These are phyloP conservation scores for Populus hybrid DNA, from an alignment of 441 rosid genomes.

Conservation along the genomic window DNA sequence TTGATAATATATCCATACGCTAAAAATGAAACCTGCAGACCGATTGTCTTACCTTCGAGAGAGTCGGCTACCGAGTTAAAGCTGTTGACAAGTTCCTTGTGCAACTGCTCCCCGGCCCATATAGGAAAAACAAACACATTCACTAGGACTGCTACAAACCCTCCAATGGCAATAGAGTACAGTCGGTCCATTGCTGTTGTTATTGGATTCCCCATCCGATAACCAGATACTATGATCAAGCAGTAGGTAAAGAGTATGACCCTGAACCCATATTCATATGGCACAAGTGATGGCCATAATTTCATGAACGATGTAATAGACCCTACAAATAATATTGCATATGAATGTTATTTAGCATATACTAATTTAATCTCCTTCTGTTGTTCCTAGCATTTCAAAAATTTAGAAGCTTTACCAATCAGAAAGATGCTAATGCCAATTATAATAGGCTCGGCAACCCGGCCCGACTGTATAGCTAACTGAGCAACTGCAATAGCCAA, in stretches of 20 bases:
- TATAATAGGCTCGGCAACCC: slow-evolving; percentile 52
- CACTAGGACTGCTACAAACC: slow-evolving; percentile 56
- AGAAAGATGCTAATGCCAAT: slow-evolving; percentile 62
- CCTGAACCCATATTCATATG: slow-evolving; percentile 64
- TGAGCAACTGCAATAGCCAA: slow-evolving; percentile 45
- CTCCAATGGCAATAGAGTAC: slow-evolving; percentile 66
- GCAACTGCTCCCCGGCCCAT: slow-evolving; percentile 65
- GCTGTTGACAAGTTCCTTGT: slow-evolving; percentile 46
- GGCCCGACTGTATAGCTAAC: slow-evolving; percentile 39
- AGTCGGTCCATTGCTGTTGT: slow-evolving; percentile 61
- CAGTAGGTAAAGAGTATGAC: slow-evolving; percentile 65
- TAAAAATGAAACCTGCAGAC: not conserved
- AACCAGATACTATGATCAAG: slow-evolving; percentile 59
- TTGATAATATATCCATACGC: not conserved
- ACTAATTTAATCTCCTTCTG: not conserved
- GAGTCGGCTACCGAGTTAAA: slow-evolving; percentile 54
- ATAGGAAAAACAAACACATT: slow-evolving; percentile 57
- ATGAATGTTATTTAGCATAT: slow-evolving; percentile 2
- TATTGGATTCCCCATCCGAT: slow-evolving; percentile 58
- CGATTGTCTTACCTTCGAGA: slow-evolving; percentile 49
- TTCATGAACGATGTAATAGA: slow-evolving; percentile 61
- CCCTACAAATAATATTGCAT: slow-evolving; percentile 35
- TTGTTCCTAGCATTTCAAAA: not conserved
- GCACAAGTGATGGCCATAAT: slow-evolving; percentile 58
- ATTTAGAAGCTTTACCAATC: slow-evolving; percentile 33